Evolutionary conservation across 208 protist genomes (phyloP).

Genomic region (Porcisia hertigi): DNA sequence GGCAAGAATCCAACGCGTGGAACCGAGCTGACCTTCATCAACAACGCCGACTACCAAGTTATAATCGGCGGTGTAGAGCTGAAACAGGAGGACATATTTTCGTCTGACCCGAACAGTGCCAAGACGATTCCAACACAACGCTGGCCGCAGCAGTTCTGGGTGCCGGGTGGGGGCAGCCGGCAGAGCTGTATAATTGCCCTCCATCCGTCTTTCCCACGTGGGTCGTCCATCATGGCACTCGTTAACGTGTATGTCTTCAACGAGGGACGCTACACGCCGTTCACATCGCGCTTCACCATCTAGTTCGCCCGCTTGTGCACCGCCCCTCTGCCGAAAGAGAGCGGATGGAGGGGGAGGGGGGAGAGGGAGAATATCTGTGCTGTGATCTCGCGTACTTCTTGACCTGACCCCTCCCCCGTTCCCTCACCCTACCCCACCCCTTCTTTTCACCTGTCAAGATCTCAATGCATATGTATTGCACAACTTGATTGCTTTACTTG

Average conservation of each 20-base stretch:
- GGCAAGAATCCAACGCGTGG: constrained; percentile 80
- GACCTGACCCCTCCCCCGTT: too few relatives aligned
- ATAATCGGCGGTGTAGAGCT: constrained; percentile 83
- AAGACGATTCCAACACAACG: constrained; percentile 81
- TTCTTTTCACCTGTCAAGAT: too few relatives aligned
- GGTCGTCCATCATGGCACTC: constrained; percentile 71
- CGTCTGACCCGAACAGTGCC: constrained; percentile 58
- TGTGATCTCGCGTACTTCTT: too few relatives aligned
- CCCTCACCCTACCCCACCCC: too few relatives aligned
- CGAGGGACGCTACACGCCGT: constrained; percentile 66
- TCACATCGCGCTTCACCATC: constrained; percentile 65
- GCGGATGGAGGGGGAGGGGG: background rate
- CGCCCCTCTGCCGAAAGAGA: background rate
- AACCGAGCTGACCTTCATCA: constrained; percentile 84
- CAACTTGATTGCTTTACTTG: too few relatives aligned
- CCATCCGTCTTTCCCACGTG: constrained; percentile 79
- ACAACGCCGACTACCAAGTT: constrained; percentile 69
- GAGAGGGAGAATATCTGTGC: too few relatives aligned
- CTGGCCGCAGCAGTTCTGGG: constrained; percentile 79
- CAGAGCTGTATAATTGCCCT: constrained; percentile 75
- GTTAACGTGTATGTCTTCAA: constrained; percentile 74
- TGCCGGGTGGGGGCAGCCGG: constrained; percentile 53
- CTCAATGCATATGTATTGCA: too few relatives aligned
- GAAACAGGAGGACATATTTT: constrained; percentile 86
- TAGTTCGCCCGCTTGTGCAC: constrained; percentile 22